Evolutionary conservation across 148 eudicot genomes (phyloP).

Genomic region (Drosera capensis): DNA sequence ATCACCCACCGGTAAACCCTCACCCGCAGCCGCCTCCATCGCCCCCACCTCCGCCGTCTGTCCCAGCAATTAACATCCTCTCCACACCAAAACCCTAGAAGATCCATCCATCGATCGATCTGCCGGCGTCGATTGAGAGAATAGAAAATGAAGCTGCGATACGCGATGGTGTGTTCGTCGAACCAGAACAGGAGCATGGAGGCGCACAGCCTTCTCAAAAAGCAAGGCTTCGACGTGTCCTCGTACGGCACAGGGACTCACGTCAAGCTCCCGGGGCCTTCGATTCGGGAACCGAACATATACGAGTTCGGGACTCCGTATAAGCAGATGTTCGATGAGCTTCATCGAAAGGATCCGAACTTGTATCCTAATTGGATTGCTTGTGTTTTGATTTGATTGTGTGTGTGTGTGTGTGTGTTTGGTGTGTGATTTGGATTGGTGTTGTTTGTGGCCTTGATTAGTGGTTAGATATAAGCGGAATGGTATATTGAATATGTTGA

Average conservation of each 20-base stretch:
- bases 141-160: conserved; percentile 40
- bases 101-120: too few relatives aligned
- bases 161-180: conserved; percentile 96
- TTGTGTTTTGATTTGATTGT: neutral
- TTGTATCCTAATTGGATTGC: conserved; percentile 34
- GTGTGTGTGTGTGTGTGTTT: neutral
- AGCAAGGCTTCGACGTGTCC: conserved; percentile 68
- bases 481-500: conserved; percentile 90
- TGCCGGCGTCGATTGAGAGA: too few relatives aligned
- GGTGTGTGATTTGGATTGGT: neutral
- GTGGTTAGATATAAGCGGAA: conserved; percentile 61
- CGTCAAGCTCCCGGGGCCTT: conserved; percentile 94
- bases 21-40: too few relatives aligned
- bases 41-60: too few relatives aligned
- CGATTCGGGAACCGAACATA: conserved; percentile 76
- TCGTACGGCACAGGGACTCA: conserved; percentile 88
- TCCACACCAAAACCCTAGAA: too few relatives aligned
- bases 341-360: conserved; percentile 84
- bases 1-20: too few relatives aligned
- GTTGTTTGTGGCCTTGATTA: conserved; percentile 19
- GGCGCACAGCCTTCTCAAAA: conserved; percentile 58
- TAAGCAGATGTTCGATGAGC: conserved; percentile 85
- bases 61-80: too few relatives aligned
- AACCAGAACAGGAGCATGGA: conserved; percentile 98
- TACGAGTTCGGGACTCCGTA: conserved; percentile 94